Evolutionary conservation across 352 stramenopile species (phyloP), one percentile per base, ranked within the genome.

Genomic region (Saprolegnia parasitica): DNA sequence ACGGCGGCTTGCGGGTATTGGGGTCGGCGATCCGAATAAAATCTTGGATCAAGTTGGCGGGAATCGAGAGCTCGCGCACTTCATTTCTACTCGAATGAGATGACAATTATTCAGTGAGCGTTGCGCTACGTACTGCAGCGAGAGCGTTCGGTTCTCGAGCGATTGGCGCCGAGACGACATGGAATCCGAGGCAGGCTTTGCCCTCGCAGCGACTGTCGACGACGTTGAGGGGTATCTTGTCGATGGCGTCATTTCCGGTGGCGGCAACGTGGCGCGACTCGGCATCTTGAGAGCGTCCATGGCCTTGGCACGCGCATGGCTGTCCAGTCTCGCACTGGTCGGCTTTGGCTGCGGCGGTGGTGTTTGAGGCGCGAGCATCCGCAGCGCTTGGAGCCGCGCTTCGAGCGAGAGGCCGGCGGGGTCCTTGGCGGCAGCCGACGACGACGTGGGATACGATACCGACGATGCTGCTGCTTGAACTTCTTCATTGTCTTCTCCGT

Each of bases 11-110:
- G 32, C 82, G 82, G 6, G 87, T 96, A 71, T 96, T 96, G 15
- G 83, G 78, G 8, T 81, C 78, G n/a, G 88, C 86, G 47, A 96
- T 78, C 13, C 78, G 65, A 13, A 83, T 91, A 60, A 96, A 96
- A 70, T 92, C 74, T 20, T 73, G 72, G 10, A 95, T 86, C 29
- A 96, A 76, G 6, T 68, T 77, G 24, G 77, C 81, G 20, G 89
- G 87, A 32, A 96, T 89, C 65, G 90, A 81, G 20, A 93, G 72
- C 5, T 63, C 78, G 0, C 86, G 82, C 50, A 86, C 54, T 70
- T 70, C 63, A 13, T 70, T 46, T 21, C 63, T 70, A 39, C 13
- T 23, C 52, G 32, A 8, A 8, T 58, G 8, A 39, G 32, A 8
- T 58, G 23, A 8, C 23, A 16, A 16, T 29, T 16, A 58, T n/a